phyloP scores from a whole-genome alignment of 768 basidiomycete species.

The Mycena sanguinolenta region DNA sequence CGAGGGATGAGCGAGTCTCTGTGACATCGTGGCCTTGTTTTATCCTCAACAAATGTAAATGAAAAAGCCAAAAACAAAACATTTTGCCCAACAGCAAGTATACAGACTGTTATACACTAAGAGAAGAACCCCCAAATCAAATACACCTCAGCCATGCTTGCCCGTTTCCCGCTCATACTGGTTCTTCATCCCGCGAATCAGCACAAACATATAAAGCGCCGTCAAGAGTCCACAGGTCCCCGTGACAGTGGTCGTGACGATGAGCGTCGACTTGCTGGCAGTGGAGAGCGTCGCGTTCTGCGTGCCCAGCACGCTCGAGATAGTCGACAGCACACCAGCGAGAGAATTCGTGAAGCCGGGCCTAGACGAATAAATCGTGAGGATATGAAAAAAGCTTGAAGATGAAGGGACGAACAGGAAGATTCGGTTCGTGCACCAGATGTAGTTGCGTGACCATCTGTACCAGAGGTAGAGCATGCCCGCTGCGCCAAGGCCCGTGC shows the following conservation, averaged over 20 bases:
- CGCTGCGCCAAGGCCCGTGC: slow-evolving; percentile 62
- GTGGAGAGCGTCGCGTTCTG: slow-evolving; percentile 61
- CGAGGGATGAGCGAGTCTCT: too few relatives aligned
- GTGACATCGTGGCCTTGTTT: too few relatives aligned
- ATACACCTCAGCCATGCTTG: too few relatives aligned
- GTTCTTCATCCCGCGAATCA: slow-evolving; percentile 56
- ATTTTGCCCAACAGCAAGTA: too few relatives aligned
- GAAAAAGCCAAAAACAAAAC: too few relatives aligned
- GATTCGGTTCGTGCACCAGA: slow-evolving; percentile 69
- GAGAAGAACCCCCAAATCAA: too few relatives aligned
- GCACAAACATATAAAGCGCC: slow-evolving; percentile 59
- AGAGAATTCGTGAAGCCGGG: slow-evolving; percentile 70
- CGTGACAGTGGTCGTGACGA: slow-evolving; percentile 57
- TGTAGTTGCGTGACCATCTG: slow-evolving; percentile 69
- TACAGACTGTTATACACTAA: too few relatives aligned
- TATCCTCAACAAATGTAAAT: too few relatives aligned
- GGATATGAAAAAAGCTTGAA: background rate
- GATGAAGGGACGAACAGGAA: slow-evolving; percentile 59
- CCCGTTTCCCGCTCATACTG: slow-evolving; percentile 56
- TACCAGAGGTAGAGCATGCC: slow-evolving; percentile 75
- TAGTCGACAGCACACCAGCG: slow-evolving; percentile 68
- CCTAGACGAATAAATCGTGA: slow-evolving; percentile 44
- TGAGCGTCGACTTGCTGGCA: slow-evolving; percentile 60
- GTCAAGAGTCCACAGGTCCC: slow-evolving; percentile 57
- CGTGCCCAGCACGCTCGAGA: slow-evolving; percentile 63